Base-by-base conservation (phyloP, 345 rosid genomes). In the Mangifera indica region DNA sequence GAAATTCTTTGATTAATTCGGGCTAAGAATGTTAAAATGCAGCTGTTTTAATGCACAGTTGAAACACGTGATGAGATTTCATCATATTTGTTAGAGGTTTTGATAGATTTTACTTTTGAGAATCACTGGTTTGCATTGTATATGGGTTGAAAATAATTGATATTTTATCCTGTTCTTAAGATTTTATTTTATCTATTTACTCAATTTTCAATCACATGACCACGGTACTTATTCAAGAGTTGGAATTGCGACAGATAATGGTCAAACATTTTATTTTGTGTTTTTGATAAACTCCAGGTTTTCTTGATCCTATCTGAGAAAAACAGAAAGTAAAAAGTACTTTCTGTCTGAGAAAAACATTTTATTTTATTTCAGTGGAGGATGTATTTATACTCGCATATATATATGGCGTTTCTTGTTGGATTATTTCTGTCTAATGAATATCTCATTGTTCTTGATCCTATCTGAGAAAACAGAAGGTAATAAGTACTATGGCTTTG, bases 1-100 rank as follows among this genome's bases (percentile, higher is more conserved):
- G 17, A n/a, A 26, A 60, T 60, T 60, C n/a, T n/a, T 60, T 60
- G 63, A 17, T 32, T 32, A 60, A 60, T 60, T 29, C 14, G 34
- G 45, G 44, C 20, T 60, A 15, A 29, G 18, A 60, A 6, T 29
- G 44, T 60, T 60, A 20, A n/a, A 4, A 42, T 21, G 13, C 22
- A 14, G 20, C 17, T 60, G 21, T 26, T 21, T 63, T 42, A 45
- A 2, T 40, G 66, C 25, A 22, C 24, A 4, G 10, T 61, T 61
- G 46, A n/a, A 14, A 20, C 18, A 48, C 48, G 34, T 15, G 46
- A 61, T 40, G 42, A 8, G 3, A 21, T 62, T 40, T 62, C 26
- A 42, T 62, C 10, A n/a, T 3, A 61, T 40, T 13, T 34, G 65
- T 15, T n/a, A 9, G 0, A 10, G 60, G 29, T 56, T 10, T 21